Conservation (phyloP, 495 filamentous ascomycete genomes). For the Letharia columbiana region DNA sequence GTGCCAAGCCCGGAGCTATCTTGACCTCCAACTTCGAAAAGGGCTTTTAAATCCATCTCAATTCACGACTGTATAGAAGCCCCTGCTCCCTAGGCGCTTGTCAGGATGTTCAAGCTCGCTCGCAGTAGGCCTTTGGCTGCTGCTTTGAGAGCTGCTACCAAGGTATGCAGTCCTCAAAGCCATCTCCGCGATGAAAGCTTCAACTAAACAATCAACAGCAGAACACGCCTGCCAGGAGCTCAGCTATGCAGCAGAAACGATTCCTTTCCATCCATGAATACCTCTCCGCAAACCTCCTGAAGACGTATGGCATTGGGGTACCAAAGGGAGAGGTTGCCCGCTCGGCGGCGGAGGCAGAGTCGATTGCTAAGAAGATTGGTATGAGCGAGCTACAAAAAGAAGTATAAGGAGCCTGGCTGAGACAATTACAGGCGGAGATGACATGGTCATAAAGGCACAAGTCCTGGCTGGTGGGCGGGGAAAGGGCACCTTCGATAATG, state of each 20-base stretch:
- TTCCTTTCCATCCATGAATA: conserved; percentile 96
- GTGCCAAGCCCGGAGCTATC: conserved; percentile 8
- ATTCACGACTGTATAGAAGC: conserved; percentile 7
- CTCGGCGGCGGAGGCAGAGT: conserved; percentile 79
- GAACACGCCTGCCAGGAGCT: conserved; percentile 42
- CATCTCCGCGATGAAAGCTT: neutral
- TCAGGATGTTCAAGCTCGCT: conserved; percentile 66
- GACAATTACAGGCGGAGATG: conserved; percentile 57
- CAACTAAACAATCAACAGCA: conserved; percentile 24
- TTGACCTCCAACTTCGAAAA: neutral
- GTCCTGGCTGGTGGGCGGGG: conserved; percentile 95
- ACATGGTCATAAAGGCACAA: conserved; percentile 99
- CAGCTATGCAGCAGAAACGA: conserved; percentile 63
- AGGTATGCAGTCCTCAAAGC: conserved; percentile 37
- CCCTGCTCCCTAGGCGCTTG: conserved; percentile 12
- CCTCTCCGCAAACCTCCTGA: conserved; percentile 80
- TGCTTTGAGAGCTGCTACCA: conserved; percentile 51
- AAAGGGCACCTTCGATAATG: conserved; percentile 96
- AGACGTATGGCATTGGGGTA: conserved; percentile 88
- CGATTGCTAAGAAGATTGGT: conserved; percentile 81
- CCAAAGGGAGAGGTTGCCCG: conserved; percentile 80
- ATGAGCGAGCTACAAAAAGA: conserved; percentile 20
- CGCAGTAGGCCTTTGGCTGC: conserved; percentile 58
- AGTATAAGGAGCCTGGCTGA: conserved; percentile 22
- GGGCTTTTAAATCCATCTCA: neutral